A percentile compares a stretch with the other conserved stretches of the same genome.
Evolutionary conservation across 257 asterid species (phyloP).

Genomic region (Schizonepeta tenuifolia): DNA sequence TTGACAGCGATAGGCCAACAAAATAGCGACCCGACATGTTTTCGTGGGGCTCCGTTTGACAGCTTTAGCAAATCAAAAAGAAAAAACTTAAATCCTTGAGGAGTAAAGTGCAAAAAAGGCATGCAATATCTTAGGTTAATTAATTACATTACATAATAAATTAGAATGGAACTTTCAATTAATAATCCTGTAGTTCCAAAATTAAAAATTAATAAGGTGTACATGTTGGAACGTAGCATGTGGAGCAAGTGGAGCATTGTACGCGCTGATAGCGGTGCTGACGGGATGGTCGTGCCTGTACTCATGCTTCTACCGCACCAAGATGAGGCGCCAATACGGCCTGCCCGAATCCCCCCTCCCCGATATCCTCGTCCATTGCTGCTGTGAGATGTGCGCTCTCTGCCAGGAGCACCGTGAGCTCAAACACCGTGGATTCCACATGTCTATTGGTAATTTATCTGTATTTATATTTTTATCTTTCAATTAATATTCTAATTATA

Average conservation of each 20-base stretch:
- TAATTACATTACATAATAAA: too few relatives aligned
- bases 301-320: constrained; percentile 41
- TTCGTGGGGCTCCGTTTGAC: too few relatives aligned
- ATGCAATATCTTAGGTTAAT: too few relatives aligned
- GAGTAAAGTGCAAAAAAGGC: too few relatives aligned
- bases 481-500: not conserved
- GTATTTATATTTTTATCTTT: not conserved
- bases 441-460: constrained; percentile 33
- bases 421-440: constrained; percentile 47
- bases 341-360: constrained; percentile 31
- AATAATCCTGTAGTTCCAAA: too few relatives aligned
- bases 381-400: constrained; percentile 41
- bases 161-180: too few relatives aligned
- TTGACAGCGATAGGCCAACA: too few relatives aligned
- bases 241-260: constrained; percentile 40
- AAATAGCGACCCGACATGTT: too few relatives aligned
- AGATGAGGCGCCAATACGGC: constrained; percentile 37
- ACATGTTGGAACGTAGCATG: constrained; percentile 41
- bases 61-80: too few relatives aligned
- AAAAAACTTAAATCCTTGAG: too few relatives aligned
- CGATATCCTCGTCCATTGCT: constrained; percentile 37
- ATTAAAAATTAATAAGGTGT: too few relatives aligned
- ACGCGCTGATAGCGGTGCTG: constrained; percentile 15
- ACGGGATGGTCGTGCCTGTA: constrained; percentile 39
- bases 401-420: constrained; percentile 55